Percentiles rank a stretch among this genome's conserved stretches.
Conservation (phyloP, 129 eudicot genomes). For the Centella asiatica region DNA sequence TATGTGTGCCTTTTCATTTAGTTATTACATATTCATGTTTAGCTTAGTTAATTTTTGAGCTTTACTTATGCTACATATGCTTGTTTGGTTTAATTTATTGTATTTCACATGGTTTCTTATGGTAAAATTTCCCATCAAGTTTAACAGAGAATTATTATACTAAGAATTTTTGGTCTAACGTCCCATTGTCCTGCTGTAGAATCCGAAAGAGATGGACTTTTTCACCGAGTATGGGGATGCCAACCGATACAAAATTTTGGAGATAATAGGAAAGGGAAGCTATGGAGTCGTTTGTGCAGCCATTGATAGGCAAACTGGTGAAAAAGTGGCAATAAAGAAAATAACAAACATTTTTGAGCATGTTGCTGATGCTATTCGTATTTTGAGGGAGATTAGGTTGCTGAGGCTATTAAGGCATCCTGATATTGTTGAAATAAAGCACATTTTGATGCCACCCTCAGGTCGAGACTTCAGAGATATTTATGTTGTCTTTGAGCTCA, state of each 20-base stretch:
- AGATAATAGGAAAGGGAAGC: conserved; percentile 38
- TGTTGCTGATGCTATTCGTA: conserved; percentile 71
- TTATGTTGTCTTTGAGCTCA: conserved; percentile 87
- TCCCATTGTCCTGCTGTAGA: conserved; percentile 26
- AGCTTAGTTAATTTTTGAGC: no score
- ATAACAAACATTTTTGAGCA: conserved; percentile 24
- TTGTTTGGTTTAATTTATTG: no score
- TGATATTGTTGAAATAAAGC: conserved; percentile 86
- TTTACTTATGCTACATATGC: no score
- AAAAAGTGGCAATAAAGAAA: conserved; percentile 28
- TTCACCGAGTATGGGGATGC: conserved; percentile 9
- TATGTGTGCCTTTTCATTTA: no score
- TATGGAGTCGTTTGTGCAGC: conserved; percentile 49
- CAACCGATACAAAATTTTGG: conserved; percentile 3
- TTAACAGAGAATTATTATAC: neutral
- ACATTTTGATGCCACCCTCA: conserved; percentile 86
- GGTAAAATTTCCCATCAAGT: no score
- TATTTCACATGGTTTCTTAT: no score
- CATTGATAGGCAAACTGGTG: conserved; percentile 13
- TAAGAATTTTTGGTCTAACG: neutral
- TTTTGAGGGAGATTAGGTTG: conserved; percentile 79
- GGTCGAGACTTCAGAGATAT: conserved; percentile 71
- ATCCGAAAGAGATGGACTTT: neutral
- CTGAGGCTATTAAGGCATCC: conserved; percentile 85
- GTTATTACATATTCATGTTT: no score